Percentiles rank a stretch among this genome's conserved stretches.
phyloP scores from a whole-genome alignment of 2,329 filamentous ascomycete genomes.

The Ophiocordyceps sinensis region DNA sequence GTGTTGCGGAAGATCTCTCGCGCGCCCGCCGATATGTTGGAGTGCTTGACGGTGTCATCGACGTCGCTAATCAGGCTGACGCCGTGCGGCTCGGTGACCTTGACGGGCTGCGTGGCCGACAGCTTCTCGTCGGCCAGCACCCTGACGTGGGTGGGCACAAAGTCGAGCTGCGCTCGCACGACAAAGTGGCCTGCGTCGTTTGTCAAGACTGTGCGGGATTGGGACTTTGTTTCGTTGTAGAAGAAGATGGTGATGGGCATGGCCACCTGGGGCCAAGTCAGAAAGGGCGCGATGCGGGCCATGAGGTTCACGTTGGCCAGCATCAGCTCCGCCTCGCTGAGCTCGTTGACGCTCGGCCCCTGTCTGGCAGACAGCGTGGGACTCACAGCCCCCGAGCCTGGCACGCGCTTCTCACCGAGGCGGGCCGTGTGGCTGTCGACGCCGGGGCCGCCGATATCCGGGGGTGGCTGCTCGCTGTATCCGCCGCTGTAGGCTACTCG shows the following conservation, averaged over 20 bases:
- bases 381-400: constrained; percentile 27
- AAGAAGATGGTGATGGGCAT: constrained; percentile 86
- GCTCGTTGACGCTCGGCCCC: constrained; percentile 31
- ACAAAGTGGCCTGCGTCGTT: constrained; percentile 83
- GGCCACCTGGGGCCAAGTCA: constrained; percentile 67
- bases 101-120: constrained; percentile 65
- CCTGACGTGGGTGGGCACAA: constrained; percentile 78
- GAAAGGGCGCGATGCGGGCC: constrained; percentile 75
- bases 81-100: constrained; percentile 62
- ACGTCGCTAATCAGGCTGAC: constrained; percentile 95
- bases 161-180: constrained; percentile 67
- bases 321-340: constrained; percentile 62
- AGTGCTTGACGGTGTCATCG: constrained; percentile 93
- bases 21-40: constrained; percentile 74
- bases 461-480: constrained; percentile 52
- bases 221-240: constrained; percentile 72
- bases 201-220: constrained; percentile 72
- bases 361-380: constrained; percentile 25
- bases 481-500: constrained; percentile 54
- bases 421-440: constrained; percentile 11
- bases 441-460: constrained; percentile 24
- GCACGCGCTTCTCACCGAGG: constrained; percentile 15
- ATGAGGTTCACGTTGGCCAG: constrained; percentile 78
- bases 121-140: constrained; percentile 77
- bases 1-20: constrained; percentile 94